Evolutionary conservation across 768 basidiomycete species (phyloP).

Genomic region (Austroboletus festivus): DNA sequence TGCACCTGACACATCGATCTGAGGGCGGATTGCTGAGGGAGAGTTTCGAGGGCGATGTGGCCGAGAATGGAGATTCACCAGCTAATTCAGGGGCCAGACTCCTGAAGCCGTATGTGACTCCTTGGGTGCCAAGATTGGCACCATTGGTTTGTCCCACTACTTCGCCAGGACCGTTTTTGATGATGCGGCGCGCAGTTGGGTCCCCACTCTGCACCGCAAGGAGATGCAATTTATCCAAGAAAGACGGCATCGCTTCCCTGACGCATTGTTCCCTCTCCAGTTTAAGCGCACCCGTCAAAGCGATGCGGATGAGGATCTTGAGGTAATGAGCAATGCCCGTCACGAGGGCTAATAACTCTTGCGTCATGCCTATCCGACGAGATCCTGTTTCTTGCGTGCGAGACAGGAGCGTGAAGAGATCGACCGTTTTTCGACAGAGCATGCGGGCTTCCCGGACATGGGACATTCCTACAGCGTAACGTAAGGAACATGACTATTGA

Average conservation of each 20-base stretch:
- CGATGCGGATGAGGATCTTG: slow-evolving; percentile 98
- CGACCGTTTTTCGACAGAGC: slow-evolving; percentile 98
- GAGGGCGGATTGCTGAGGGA: slow-evolving; percentile 72
- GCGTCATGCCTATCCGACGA: slow-evolving; percentile 92
- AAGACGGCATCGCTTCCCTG: slow-evolving; percentile 79
- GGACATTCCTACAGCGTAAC: slow-evolving; percentile 71
- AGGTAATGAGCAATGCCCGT: slow-evolving; percentile 99
- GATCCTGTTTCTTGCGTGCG: slow-evolving; percentile 93
- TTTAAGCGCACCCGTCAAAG: slow-evolving; percentile 92
- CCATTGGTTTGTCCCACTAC: slow-evolving; percentile 36
- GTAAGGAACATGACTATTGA: slow-evolving; percentile 10
- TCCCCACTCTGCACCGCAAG: slow-evolving; percentile 85
- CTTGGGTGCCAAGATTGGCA: slow-evolving; percentile 74
- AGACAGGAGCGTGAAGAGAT: slow-evolving; percentile 93
- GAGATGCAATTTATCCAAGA: slow-evolving; percentile 90
- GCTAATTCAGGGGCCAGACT: slow-evolving; percentile 89
- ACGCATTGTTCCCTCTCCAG: slow-evolving; percentile 88
- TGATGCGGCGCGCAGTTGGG: slow-evolving; percentile 70
- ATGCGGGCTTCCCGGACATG: slow-evolving; percentile 98
- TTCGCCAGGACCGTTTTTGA: slow-evolving; percentile 74
- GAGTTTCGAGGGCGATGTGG: slow-evolving; percentile 41
- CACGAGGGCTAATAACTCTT: slow-evolving; percentile 93
- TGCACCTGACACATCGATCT: slow-evolving; percentile 89
- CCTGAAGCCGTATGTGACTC: slow-evolving; percentile 89
- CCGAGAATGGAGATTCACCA: slow-evolving; percentile 77